Percentiles rank a stretch among this genome's conserved stretches.
Conservation (phyloP, 106 monocot genomes). For the Allium sativum region DNA sequence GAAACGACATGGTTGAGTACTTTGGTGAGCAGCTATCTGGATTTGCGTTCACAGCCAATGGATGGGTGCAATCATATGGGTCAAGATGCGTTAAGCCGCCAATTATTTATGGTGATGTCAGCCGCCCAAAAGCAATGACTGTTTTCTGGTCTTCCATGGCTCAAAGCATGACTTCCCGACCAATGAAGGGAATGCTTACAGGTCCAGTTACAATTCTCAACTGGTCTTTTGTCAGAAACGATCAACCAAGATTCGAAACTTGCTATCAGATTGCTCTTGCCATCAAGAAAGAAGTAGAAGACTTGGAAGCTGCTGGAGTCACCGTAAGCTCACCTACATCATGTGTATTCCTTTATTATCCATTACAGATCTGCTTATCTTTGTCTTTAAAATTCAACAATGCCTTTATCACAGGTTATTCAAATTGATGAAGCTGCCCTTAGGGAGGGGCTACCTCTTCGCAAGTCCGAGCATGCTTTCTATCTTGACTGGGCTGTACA, state of each 20-base stretch:
- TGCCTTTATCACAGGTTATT: background rate
- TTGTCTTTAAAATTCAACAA: too few relatives aligned
- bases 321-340: background rate
- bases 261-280: slow-evolving; percentile 12
- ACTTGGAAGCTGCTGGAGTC: slow-evolving; percentile 9
- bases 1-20: slow-evolving; percentile 16
- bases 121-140: slow-evolving; percentile 21
- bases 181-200: slow-evolving; percentile 19
- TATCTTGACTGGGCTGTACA: slow-evolving; percentile 19
- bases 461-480: slow-evolving; percentile 21
- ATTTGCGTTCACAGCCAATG: slow-evolving; percentile 14
- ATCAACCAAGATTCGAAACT: slow-evolving; percentile 9
- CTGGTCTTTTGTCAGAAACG: slow-evolving; percentile 22
- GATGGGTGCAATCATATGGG: slow-evolving; percentile 17
- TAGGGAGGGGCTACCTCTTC: slow-evolving; percentile 18
- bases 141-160: slow-evolving; percentile 19
- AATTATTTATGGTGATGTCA: slow-evolving; percentile 16
- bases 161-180: slow-evolving; percentile 20
- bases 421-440: slow-evolving; percentile 22
- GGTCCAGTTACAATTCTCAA: slow-evolving; percentile 20
- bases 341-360: too few relatives aligned
- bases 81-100: slow-evolving; percentile 13
- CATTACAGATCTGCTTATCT: too few relatives aligned
- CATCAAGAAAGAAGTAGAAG: slow-evolving; percentile 8
- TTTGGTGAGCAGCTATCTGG: slow-evolving; percentile 15